phyloP scores from a whole-genome alignment of 768 basidiomycete genomes.

The Agaricus sinodeliciosus region DNA sequence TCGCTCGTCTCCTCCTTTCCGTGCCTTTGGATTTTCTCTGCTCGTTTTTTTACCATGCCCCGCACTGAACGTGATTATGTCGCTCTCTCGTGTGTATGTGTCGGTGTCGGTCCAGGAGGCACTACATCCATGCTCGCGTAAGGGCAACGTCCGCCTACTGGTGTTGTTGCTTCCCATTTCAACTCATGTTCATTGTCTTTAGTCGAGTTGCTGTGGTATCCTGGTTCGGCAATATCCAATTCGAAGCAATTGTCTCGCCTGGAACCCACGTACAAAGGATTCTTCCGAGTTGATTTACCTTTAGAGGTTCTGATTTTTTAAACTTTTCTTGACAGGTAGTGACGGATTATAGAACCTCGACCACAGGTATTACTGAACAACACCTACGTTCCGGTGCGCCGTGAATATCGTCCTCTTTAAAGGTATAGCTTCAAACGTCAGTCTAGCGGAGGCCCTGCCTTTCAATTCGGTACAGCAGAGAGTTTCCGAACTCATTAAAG shows the following conservation, averaged over 20 bases:
- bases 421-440: not conserved
- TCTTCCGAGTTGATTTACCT: not conserved
- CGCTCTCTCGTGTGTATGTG: slow-evolving; percentile 57
- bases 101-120: slow-evolving; percentile 79
- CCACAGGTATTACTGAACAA: slow-evolving; percentile 45
- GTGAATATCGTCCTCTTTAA: slow-evolving; percentile 4
- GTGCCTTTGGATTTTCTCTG: slow-evolving; percentile 10
- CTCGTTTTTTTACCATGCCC: slow-evolving; percentile 24
- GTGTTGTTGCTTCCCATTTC: not conserved
- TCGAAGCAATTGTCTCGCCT: slow-evolving; percentile 63
- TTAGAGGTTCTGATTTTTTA: not conserved
- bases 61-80: slow-evolving; percentile 39
- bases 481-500: slow-evolving; percentile 60
- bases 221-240: slow-evolving; percentile 48
- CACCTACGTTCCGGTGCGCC: slow-evolving; percentile 33
- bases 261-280: slow-evolving; percentile 36
- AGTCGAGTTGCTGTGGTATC: slow-evolving; percentile 48
- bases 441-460: slow-evolving; percentile 39
- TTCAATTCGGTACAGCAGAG: slow-evolving; percentile 63
- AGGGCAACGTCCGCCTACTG: slow-evolving; percentile 19
- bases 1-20: not conserved
- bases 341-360: slow-evolving; percentile 65
- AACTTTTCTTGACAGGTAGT: slow-evolving; percentile 29
- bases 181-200: slow-evolving; percentile 1
- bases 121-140: slow-evolving; percentile 81